Base-by-base conservation (phyloP, 768 basidiomycete species). In the Scleroderma bovista region DNA sequence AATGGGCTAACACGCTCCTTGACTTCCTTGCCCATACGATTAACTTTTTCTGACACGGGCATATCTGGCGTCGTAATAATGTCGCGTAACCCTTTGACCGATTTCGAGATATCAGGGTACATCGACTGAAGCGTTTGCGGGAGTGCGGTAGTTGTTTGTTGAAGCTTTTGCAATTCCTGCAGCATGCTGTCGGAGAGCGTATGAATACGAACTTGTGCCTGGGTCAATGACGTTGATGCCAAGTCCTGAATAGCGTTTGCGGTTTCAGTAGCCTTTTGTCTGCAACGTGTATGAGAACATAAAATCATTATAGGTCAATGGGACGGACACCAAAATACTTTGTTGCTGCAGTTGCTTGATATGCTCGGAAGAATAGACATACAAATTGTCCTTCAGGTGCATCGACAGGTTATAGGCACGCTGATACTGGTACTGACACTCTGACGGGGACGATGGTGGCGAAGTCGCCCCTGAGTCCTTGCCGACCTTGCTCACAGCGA, bases 401-500 rank as follows among this genome's bases (percentile, higher is more conserved):
- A 74, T 77, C 29, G 86, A 84, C 45, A 92, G 76, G 33, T 74
- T 72, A 53, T 79, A 72, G 41, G 78, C 86, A 42, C 88, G 86
- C 62, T 88, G 86, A 60, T 88, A 87, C 68, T 91, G 89, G 57
- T 80, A 87, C 63, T 86, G 78, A 40, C 76, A 69, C 55, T 82
- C 77, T 11, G 75, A 72, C n/a, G 76, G 62, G 15, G 67, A 64
- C 22, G 80, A 71, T 2, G 75, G 71, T 11, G 77, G 69, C 6
- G 71, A 70, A 26, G 78, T 70, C 7, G 73, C 63, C 16, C 72
- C 72, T 31, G 76, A 74, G 43, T 80, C 77, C 41, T 72, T 69
- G 41, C 67, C 63, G 7, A 69, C 63, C 8, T 66, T 71, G 63
- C 78, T 77, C 47, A 84, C 76, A 11, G 80, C 78, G 19, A 70